Evolutionary conservation across 192 early-diverging fungal species (phyloP), one percentile per base, ranked within the genome.

Genomic region (Jimgerdemannia flammicorona): DNA sequence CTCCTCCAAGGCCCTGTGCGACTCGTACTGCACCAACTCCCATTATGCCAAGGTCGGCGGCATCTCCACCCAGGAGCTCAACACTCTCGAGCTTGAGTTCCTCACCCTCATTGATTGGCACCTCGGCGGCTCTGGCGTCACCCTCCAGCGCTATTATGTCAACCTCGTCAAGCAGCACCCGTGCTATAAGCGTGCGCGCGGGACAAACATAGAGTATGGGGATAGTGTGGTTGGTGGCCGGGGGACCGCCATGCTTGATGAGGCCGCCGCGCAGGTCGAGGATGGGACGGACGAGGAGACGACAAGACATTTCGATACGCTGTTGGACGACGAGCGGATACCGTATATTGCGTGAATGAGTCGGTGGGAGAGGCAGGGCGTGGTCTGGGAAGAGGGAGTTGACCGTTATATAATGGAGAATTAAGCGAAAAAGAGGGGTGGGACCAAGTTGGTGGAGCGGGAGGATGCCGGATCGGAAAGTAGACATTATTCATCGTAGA

Each of bases 41-140:
- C 93, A 95, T 77, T 99, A 96, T 82, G 97, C 96, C 1, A 94
- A 94, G 78, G 95, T 99, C 17, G 98, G 98, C 19, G 98, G 98
- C 39, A 88, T 99, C 43, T 90, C 92, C 4, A 91, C 94, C 66
- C 91, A 95, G 71, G 98, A 99, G 83, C 84, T 99, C 14, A 99
- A 99, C 74, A 87, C 95, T 11, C 82, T 99, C 6, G 98, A 95
- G 75, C 85, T 99, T 70, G 98, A 99, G 79, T 89, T 97, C 73
- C 72, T 97, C 67, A 85, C 85, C 18, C 82, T 97, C 77, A 94
- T 98, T 59, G 95, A 96, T 72, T 99, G 98, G 98, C 89, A 94
- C 63, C 78, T 99, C 14, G 82, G 92, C 49, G 87, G 91, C 18
- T 88, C 93, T 18, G 91, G 90, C 3, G 92, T 93, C 20, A 85